Conservation (phyloP, 768 basidiomycete genomes). For the Trametopsis cervina region DNA sequence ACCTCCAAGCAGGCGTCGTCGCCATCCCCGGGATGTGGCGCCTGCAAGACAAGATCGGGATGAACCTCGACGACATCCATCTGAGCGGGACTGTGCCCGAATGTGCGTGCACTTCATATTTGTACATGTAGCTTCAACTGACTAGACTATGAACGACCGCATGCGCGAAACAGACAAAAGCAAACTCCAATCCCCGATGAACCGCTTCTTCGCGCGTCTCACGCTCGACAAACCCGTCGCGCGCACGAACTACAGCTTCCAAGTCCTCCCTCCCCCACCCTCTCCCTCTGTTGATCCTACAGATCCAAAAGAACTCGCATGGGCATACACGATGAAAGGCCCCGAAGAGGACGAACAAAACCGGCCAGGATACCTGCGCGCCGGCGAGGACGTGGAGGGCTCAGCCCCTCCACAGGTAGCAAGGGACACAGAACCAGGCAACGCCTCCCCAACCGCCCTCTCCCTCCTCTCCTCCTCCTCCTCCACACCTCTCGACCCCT, state of each 20-base stretch:
- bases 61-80: slow-evolving; percentile 69
- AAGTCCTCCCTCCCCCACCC: slow-evolving; percentile 28
- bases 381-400: slow-evolving; percentile 3
- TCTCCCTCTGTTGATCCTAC: slow-evolving; percentile 12
- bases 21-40: slow-evolving; percentile 71
- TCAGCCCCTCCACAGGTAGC: not conserved
- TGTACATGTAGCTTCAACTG: not conserved
- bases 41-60: slow-evolving; percentile 68
- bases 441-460: not conserved
- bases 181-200: slow-evolving; percentile 55
- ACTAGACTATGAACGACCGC: not conserved
- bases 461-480: not conserved
- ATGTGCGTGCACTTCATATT: slow-evolving; percentile 36
- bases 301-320: slow-evolving; percentile 62
- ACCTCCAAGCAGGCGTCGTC: slow-evolving; percentile 70
- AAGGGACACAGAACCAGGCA: not conserved
- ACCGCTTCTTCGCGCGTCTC: slow-evolving; percentile 64
- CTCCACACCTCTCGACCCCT: slow-evolving; percentile 5
- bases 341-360: slow-evolving; percentile 29
- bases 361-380: slow-evolving; percentile 8
- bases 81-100: slow-evolving; percentile 62
- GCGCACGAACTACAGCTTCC: slow-evolving; percentile 61
- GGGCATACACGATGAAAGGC: slow-evolving; percentile 51
- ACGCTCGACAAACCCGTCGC: slow-evolving; percentile 60
- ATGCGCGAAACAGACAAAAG: slow-evolving; percentile 31